Evolutionary conservation across 495 filamentous ascomycete genomes (phyloP).

Genomic region (Neurospora cerealis): DNA sequence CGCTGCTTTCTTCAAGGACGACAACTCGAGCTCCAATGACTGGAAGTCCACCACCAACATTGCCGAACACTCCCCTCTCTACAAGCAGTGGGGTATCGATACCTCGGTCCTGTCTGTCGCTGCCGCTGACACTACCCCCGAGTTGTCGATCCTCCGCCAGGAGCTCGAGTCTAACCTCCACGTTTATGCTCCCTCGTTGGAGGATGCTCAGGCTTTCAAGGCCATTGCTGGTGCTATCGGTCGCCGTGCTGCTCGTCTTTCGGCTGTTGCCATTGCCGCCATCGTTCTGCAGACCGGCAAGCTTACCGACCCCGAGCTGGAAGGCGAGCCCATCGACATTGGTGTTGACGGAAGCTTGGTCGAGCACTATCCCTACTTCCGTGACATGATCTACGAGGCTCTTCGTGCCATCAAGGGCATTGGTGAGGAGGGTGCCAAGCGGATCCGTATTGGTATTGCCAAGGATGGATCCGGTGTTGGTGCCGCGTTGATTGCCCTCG

Average conservation of each 20-base stretch:
- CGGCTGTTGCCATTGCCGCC: conserved; percentile 76
- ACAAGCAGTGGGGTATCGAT: conserved; percentile 80
- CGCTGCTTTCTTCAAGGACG: conserved; percentile 58
- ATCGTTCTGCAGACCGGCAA: conserved; percentile 66
- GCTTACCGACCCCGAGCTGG: conserved; percentile 34
- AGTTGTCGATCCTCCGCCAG: conserved; percentile 55
- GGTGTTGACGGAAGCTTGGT: conserved; percentile 87
- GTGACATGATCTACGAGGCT: conserved; percentile 64
- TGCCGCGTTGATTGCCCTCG: conserved; percentile 80
- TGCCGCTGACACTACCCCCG: conserved; percentile 58
- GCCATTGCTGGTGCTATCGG: conserved; percentile 72
- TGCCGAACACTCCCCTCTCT: conserved; percentile 52
- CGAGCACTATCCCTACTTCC: conserved; percentile 85
- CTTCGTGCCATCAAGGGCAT: conserved; percentile 60
- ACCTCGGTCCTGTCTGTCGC: conserved; percentile 76
- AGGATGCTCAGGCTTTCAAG: conserved; percentile 78
- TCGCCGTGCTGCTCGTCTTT: conserved; percentile 78
- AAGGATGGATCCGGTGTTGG: conserved; percentile 92
- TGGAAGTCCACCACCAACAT: conserved; percentile 58
- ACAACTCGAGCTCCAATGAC: conserved; percentile 53
- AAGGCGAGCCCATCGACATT: conserved; percentile 65
- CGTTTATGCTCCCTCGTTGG: conserved; percentile 55
- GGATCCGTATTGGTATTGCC: conserved; percentile 81
- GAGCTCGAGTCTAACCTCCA: conserved; percentile 66
- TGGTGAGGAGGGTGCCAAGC: conserved; percentile 61